phyloP scores from a whole-genome alignment of 768 basidiomycete species.

The Lactifluus pinguis region DNA sequence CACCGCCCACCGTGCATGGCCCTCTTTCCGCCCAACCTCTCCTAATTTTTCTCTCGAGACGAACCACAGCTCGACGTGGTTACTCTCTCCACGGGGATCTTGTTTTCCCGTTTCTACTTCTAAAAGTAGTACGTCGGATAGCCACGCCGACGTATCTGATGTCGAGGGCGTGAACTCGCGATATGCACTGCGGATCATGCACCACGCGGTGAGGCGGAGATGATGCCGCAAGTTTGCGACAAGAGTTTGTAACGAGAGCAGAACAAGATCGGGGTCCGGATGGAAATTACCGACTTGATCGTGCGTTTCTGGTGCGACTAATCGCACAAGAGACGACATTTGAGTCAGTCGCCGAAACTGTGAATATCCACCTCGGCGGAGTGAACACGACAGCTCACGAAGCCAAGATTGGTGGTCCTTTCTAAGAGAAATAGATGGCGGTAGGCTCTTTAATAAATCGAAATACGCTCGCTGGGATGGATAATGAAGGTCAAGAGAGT shows the following conservation, averaged over 20 bases:
- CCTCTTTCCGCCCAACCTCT: slow-evolving; percentile 14
- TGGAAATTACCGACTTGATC: neutral
- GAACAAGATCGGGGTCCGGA: slow-evolving; percentile 1
- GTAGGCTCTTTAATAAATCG: slow-evolving; percentile 36
- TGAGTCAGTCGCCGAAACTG: slow-evolving; percentile 8
- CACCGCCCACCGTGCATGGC: slow-evolving; percentile 6
- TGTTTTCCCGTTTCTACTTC: neutral
- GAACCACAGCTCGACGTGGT: slow-evolving; percentile 8
- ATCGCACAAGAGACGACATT: neutral
- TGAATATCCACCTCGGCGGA: slow-evolving; percentile 25
- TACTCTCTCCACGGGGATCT: neutral
- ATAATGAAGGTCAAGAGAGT: slow-evolving; percentile 47
- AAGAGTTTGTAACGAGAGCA: slow-evolving; percentile 11
- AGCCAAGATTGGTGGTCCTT: slow-evolving; percentile 44
- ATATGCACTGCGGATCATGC: slow-evolving; percentile 14
- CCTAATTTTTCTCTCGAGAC: slow-evolving; percentile 8
- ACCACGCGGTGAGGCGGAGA: slow-evolving; percentile 13
- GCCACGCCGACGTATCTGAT: slow-evolving; percentile 8
- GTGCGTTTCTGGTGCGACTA: neutral
- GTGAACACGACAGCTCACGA: slow-evolving; percentile 36
- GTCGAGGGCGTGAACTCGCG: slow-evolving; percentile 11
- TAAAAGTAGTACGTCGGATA: slow-evolving; percentile 11
- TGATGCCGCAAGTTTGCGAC: slow-evolving; percentile 1
- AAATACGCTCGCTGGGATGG: slow-evolving; percentile 57
- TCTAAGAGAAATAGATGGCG: slow-evolving; percentile 31